Evolutionary conservation across 1,139 yeast genomes (phyloP).

Genomic region (Kodamaea sp.): DNA sequence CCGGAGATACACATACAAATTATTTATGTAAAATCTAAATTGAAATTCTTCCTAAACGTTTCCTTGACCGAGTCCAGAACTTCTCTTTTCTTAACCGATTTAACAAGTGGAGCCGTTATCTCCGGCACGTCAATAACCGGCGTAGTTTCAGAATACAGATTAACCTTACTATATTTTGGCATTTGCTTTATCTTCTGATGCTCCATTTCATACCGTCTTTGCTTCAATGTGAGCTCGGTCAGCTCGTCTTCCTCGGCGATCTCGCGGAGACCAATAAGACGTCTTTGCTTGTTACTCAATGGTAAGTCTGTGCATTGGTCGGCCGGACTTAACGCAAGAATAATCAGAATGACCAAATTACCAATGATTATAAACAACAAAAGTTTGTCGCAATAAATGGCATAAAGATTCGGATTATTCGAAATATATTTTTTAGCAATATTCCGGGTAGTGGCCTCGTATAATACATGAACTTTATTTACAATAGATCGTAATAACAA

Average conservation of each 20-base stretch:
- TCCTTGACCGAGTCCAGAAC: conserved; percentile 1
- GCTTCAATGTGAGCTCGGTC: conserved; percentile 11
- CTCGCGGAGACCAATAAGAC: conserved; percentile 30
- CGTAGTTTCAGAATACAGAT: conserved; percentile 3
- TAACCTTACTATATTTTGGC: conserved; percentile 9
- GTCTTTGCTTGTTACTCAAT: conserved; percentile 34
- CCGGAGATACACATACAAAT: too few species aligned
- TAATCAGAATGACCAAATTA: too few species aligned
- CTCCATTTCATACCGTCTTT: conserved; percentile 10
- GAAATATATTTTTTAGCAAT: too few species aligned
- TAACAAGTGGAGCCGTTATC: not conserved
- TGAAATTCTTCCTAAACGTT: conserved; percentile 5
- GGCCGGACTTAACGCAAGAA: not conserved
- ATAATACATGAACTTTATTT: too few species aligned
- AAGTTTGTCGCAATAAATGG: too few species aligned
- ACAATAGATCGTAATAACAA: too few species aligned
- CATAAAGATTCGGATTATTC: too few species aligned
- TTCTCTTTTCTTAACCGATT: conserved; percentile 1
- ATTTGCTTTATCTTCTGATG: not conserved
- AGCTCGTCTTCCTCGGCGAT: conserved; percentile 8
- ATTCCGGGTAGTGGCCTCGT: too few species aligned
- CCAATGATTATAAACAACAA: too few species aligned
- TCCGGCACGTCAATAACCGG: not conserved
- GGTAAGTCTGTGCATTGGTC: conserved; percentile 46
- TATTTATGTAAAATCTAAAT: conserved; percentile 2